Conservation (phyloP, 225 moss, liverwort and hornwort species). For the Marchantia polymorpha region DNA sequence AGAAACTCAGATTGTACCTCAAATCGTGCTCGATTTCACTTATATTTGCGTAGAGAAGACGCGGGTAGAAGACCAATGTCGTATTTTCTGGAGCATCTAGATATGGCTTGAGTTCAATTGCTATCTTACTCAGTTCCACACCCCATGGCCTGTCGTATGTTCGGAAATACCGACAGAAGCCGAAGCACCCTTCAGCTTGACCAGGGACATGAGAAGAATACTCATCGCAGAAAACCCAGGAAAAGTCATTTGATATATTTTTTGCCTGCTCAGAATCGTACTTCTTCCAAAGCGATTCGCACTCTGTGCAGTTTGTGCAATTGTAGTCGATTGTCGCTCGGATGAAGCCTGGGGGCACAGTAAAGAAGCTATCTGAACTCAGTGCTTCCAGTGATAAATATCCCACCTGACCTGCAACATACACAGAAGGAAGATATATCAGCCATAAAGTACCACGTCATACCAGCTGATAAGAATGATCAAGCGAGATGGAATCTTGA, state of each 20-base stretch:
- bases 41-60: neutral
- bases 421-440: too few species aligned
- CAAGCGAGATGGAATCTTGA: too few species aligned
- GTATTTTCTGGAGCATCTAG: too few species aligned
- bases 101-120: too few species aligned
- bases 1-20: neutral
- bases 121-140: neutral
- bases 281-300: neutral
- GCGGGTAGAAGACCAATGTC: too few species aligned
- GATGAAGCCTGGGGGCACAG: constrained; percentile 1
- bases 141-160: neutral
- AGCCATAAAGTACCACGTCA: too few species aligned
- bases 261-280: neutral
- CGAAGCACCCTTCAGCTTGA: neutral
- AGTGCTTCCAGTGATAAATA: neutral
- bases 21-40: neutral
- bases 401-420: too few species aligned
- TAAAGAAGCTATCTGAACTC: neutral
- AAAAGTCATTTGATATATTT: neutral
- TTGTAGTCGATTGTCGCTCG: neutral
- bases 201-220: neutral
- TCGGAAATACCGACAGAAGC: neutral
- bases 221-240: neutral
- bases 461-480: too few species aligned
- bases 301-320: neutral